Evolutionary conservation across 2,329 filamentous ascomycete species (phyloP).

Genomic region (Ceratocystiopsis sp.): DNA sequence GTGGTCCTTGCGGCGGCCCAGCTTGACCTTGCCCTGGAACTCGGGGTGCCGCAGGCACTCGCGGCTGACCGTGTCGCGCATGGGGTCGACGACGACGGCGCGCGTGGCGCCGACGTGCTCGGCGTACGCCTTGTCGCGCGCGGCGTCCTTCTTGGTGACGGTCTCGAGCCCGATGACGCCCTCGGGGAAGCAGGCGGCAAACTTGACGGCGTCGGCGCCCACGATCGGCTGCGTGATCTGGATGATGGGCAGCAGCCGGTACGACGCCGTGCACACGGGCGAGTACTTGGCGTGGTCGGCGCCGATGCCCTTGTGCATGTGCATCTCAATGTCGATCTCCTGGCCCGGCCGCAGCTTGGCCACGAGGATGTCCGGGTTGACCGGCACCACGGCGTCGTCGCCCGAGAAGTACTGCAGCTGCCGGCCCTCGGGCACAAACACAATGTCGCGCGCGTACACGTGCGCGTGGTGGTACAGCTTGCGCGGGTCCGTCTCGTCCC

Average conservation of each 20-base stretch:
- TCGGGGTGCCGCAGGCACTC: conserved; percentile 84
- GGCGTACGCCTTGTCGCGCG: conserved; percentile 47
- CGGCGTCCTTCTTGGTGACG: conserved; percentile 50
- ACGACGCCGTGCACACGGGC: conserved; percentile 85
- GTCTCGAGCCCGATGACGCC: conserved; percentile 73
- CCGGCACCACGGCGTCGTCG: conserved; percentile 50
- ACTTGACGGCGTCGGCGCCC: conserved; percentile 75
- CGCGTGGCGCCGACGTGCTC: conserved; percentile 65
- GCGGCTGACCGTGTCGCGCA: conserved; percentile 88
- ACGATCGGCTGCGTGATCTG: conserved; percentile 69
- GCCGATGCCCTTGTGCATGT: conserved; percentile 89
- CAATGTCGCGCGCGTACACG: conserved; percentile 62
- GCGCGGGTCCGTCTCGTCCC: conserved; percentile 60
- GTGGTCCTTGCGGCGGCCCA: conserved; percentile 80
- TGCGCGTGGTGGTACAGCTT: conserved; percentile 78
- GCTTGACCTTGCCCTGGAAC: conserved; percentile 88
- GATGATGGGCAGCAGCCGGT: conserved; percentile 80
- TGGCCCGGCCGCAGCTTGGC: conserved; percentile 88
- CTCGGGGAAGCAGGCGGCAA: conserved; percentile 70
- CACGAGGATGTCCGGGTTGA: conserved; percentile 84
- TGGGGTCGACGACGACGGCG: conserved; percentile 72
- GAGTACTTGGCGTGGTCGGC: conserved; percentile 95
- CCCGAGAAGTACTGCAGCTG: conserved; percentile 55
- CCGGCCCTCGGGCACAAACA: conserved; percentile 58
- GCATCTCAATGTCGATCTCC: conserved; percentile 69